phyloP scores from a whole-genome alignment of 257 asterid genomes.

The Petunia secreta region DNA sequence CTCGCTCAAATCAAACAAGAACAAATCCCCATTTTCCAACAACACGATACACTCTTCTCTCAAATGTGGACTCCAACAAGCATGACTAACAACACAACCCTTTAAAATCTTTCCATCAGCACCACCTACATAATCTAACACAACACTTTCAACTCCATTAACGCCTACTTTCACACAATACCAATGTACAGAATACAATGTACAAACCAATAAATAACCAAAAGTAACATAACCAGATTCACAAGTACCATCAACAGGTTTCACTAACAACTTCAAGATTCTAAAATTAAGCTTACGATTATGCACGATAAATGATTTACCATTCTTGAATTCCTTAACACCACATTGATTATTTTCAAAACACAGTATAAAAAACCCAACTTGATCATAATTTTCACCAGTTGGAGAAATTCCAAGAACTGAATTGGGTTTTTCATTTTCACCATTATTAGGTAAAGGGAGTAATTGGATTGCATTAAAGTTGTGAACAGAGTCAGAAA shows the following conservation, averaged over 20 bases:
- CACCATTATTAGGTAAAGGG: conserved; percentile 33
- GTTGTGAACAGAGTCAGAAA: conserved; percentile 43
- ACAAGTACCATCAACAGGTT: conserved; percentile 33
- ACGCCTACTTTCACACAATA: conserved; percentile 41
- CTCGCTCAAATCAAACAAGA: conserved; percentile 64
- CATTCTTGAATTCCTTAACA: conserved; percentile 29
- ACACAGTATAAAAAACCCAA: conserved; percentile 58
- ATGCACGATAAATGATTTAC: conserved; percentile 33
- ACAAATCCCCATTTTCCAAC: conserved; percentile 67
- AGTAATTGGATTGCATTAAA: conserved; percentile 64
- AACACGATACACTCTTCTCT: conserved; percentile 71
- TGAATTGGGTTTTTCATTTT: conserved; percentile 10
- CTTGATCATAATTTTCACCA: conserved; percentile 63
- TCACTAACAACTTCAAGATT: conserved; percentile 48
- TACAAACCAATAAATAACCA: conserved; percentile 71
- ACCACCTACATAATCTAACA: conserved; percentile 55
- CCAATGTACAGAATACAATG: conserved; percentile 67
- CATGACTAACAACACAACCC: conserved; percentile 52
- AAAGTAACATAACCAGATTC: conserved; percentile 27
- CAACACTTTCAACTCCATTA: conserved; percentile 27
- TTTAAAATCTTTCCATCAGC: conserved; percentile 41
- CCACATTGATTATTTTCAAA: conserved; percentile 40
- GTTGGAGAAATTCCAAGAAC: conserved; percentile 58
- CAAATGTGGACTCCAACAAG: conserved; percentile 87
- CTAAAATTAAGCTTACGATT: conserved; percentile 44